Base-by-base conservation (phyloP, 192 early-diverging fungal genomes). In the Funneliformis geosporum region DNA sequence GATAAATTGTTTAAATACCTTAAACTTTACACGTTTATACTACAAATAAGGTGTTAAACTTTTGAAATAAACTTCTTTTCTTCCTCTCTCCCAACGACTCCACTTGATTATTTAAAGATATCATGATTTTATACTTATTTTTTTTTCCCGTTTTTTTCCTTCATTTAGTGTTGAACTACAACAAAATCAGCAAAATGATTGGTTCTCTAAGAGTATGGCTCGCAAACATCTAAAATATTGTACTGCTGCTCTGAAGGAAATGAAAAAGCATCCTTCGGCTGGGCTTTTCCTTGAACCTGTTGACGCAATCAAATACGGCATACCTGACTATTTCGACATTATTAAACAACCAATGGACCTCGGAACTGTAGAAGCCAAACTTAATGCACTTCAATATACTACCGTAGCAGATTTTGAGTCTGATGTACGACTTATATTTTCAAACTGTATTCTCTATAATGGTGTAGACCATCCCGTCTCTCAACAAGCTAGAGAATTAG, bases 211-310 rank as follows among this genome's bases (percentile, higher is more conserved):
- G 5, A 78, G 82, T 27, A 92, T 95, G 88, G 88, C 91, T 60
- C 90, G 90, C 73, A 94, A 95, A 60, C 95, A 98, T 83, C 84
- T 93, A 70, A 97, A 96, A 81, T 95, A 92, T 82, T 93, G 93
- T 83, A 84, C 81, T 12, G 90, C 92, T 18, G 91, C 95, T 78
- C 82, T 97, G 38, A 89, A 89, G 42, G 86, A 89, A 8, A 83
- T 96, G 46, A 94, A 95, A 75, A 88, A 90, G 62, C 92, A 95
- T 74, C 92, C 94, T 78, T 94, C 96, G 67, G 93, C 95, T 6
- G 88, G 86, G 10, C 91, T 93, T n/a, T 99, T 99, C 82, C 86
- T 96, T 38, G 82, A 91, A 64, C 95, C 94, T 0, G 95, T 96
- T 28, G 95, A 96, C 78, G 85, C 87, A 60, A 89, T 94, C 33